Percentiles rank a stretch among this genome's conserved stretches.
These are phyloP conservation scores for Cryptococcus sp. DNA, from an alignment of 1,284 basidiomycete species.

Conservation along the genomic window DNA sequence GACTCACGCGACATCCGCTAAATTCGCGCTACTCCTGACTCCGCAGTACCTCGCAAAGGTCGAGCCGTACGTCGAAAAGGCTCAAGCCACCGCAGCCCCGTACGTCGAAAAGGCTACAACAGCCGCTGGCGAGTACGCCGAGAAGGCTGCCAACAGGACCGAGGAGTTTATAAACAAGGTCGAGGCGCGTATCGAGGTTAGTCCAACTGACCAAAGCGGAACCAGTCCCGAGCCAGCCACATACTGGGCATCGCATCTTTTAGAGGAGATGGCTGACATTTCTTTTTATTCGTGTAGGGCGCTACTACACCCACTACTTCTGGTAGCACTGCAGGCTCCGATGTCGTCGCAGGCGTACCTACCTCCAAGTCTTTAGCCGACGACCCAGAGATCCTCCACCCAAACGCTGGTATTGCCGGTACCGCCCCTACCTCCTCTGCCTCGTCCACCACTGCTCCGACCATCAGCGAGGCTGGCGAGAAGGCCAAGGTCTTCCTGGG, in stretches of 20 bases:
- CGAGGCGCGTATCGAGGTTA: conserved; percentile 30
- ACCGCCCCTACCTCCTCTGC: conserved; percentile 8
- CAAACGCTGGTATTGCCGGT: conserved; percentile 15
- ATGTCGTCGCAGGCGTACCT: neutral
- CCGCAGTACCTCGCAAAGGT: conserved; percentile 35
- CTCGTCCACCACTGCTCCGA: neutral
- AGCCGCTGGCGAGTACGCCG: conserved; percentile 38
- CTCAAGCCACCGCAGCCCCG: conserved; percentile 33
- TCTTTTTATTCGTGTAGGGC: neutral
- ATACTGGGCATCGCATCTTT: too few species aligned
- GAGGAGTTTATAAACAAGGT: conserved; percentile 43
- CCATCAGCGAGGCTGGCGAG: conserved; percentile 22
- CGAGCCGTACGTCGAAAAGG: conserved; percentile 38
- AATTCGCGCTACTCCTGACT: neutral
- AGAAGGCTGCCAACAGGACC: conserved; percentile 44
- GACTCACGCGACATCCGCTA: too few species aligned
- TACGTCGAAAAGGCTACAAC: conserved; percentile 37
- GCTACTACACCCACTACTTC: neutral
- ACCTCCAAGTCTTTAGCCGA: conserved; percentile 1
- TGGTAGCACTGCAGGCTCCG: neutral
- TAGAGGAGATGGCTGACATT: neutral
- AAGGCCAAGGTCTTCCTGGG: conserved; percentile 39
- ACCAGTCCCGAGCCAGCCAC: too few species aligned
- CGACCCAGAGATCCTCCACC: conserved; percentile 13
- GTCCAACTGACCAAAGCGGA: too few species aligned